Base-by-base conservation (phyloP, 2,329 filamentous ascomycete genomes). In the Remersonia thermophila region DNA sequence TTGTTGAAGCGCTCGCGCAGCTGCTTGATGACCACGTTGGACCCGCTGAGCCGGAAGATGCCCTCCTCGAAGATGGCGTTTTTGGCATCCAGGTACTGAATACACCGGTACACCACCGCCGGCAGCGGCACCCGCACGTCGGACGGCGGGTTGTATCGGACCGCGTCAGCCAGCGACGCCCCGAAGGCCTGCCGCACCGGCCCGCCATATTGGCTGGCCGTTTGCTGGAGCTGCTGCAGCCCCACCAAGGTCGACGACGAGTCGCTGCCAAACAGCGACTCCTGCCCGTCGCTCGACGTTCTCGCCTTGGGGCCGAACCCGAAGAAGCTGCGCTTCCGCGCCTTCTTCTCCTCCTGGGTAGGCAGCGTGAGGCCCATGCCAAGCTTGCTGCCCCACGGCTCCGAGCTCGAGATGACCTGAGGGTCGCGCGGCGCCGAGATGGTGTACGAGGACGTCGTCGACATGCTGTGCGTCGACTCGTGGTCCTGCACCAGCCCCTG, bases 21-120 rank as follows among this genome's bases (percentile, higher is more conserved):
- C 39, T 77, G 77, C 58, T 89, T 93, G 60, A 98, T 93, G 33
- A 94, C 80, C 37, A 93, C 73, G 53, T 94, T 96, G 1, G 89
- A 96, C n/a, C 91, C 91, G 56, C 87, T 96, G 29, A 98, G 68
- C 35, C 91, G 78, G 68, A 98, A 98, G 29, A 98, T 94, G 30
- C 91, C 91, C 58, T 98, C 91, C 56, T 98, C 91, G 5, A 68
- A 69, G 32, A 80, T 69, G 9, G 87, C 91, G 43, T 83, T 76
- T 62, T 87, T 87, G 6, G 75, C 71, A 46, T 84, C 80, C 13
- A 98, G 69, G 56, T 94, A 98, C 56, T 96, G 84, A 43, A 98
- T 83, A 54, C 86, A 95, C 39, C 91, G 80, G 60, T 93, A 98
- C 7, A 96, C 84, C 2, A 98, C 91, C 6, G 89, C 83, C 1